Conservation (phyloP, 805 yeast species). For the Candida insectorum region DNA sequence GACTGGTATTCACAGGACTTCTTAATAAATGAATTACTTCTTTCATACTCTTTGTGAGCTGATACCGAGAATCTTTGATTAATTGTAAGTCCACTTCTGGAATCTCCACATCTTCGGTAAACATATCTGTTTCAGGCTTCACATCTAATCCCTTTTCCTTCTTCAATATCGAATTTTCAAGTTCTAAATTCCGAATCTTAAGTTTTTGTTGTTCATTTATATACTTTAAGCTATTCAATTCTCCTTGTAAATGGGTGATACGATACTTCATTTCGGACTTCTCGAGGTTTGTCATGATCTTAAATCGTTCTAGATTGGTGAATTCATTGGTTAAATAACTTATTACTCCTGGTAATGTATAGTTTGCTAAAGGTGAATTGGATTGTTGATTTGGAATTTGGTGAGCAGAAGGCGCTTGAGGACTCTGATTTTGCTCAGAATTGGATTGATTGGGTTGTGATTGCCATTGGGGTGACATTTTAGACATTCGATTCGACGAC, state of each 20-base stretch:
- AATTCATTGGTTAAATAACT: conserved; percentile 58
- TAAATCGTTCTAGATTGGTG: conserved; percentile 39
- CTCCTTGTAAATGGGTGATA: conserved; percentile 51
- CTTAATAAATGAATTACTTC: conserved; percentile 31
- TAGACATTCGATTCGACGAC: too few relatives aligned
- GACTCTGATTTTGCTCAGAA: conserved; percentile 7
- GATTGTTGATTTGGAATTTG: conserved; percentile 9
- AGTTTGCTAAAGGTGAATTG: conserved; percentile 35
- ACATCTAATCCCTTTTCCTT: neutral
- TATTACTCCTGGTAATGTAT: conserved; percentile 57
- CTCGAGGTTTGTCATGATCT: conserved; percentile 52
- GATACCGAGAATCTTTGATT: conserved; percentile 29
- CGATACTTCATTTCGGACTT: conserved; percentile 50
- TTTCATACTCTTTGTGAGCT: conserved; percentile 32
- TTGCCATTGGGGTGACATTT: conserved; percentile 9
- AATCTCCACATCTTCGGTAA: conserved; percentile 12
- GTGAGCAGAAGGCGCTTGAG: conserved; percentile 7
- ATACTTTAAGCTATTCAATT: conserved; percentile 42
- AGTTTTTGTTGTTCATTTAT: conserved; percentile 39
- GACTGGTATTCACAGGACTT: conserved; percentile 19
- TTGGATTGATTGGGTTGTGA: conserved; percentile 6
- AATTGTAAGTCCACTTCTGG: conserved; percentile 33
- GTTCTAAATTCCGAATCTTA: conserved; percentile 38
- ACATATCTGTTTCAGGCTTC: neutral
- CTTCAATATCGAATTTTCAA: conserved; percentile 15